Percentiles rank a stretch among this genome's conserved stretches.
These are phyloP conservation scores for Apiotrichum porosum DNA, from an alignment of 1,284 basidiomycete genomes.

Conservation along the genomic window DNA sequence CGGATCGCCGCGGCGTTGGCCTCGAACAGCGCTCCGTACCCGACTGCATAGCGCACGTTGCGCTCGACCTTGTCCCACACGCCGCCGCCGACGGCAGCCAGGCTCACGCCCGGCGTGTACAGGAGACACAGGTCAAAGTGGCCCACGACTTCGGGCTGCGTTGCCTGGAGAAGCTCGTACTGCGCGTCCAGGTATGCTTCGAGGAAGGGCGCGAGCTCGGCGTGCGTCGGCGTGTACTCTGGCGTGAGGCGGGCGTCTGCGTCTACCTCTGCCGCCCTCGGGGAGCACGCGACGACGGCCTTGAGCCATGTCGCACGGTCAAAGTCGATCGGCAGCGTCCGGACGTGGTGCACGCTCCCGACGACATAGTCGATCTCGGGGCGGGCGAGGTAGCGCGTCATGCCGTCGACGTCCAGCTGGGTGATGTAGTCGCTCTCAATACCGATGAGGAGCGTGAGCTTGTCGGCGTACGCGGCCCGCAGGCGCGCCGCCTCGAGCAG, in stretches of 20 bases:
- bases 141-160: conserved; percentile 84
- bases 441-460: conserved; percentile 77
- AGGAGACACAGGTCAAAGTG: conserved; percentile 88
- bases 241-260: conserved; percentile 7
- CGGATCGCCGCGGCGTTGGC: conserved; percentile 86
- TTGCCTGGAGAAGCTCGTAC: conserved; percentile 60
- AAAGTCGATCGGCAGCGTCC: conserved; percentile 87
- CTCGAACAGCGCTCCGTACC: conserved; percentile 90
- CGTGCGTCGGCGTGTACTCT: conserved; percentile 13
- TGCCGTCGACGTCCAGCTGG: conserved; percentile 57
- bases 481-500: conserved; percentile 63
- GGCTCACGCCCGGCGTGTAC: conserved; percentile 60
- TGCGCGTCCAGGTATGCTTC: conserved; percentile 78
- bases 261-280: conserved; percentile 7
- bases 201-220: conserved; percentile 51
- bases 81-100: conserved; percentile 49
- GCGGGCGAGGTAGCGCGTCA: conserved; percentile 52
- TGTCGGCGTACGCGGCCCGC: conserved; percentile 50
- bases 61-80: conserved; percentile 66
- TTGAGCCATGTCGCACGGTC: conserved; percentile 53
- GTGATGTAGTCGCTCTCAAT: conserved; percentile 91
- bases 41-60: conserved; percentile 69
- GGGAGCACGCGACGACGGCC: conserved; percentile 52
- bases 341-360: conserved; percentile 89
- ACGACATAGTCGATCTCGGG: conserved; percentile 79